A percentile compares a stretch with the other conserved stretches of the same genome.
These are phyloP conservation scores for Mediolabrus comicus DNA, from an alignment of 108 stramenopile species.

Conservation along the genomic window DNA sequence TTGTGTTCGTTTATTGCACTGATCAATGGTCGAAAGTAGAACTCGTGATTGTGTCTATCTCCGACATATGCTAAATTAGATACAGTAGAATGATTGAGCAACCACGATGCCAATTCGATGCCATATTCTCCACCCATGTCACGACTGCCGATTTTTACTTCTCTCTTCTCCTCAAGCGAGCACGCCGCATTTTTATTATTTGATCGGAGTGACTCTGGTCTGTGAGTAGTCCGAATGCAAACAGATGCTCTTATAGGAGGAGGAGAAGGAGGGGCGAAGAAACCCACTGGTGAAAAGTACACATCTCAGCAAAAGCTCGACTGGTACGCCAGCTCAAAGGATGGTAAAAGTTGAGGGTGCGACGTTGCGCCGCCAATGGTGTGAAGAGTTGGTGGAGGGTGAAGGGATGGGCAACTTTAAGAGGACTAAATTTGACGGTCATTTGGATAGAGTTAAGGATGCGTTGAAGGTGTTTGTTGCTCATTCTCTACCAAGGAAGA, in stretches of 20 bases:
- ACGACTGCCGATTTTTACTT: no score
- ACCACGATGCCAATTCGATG: neutral
- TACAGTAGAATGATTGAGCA: neutral
- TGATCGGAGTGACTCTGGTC: no score
- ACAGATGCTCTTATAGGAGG: no score
- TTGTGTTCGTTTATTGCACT: neutral
- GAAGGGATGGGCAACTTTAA: conserved; percentile 20
- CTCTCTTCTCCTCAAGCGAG: no score
- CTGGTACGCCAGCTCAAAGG: conserved; percentile 1
- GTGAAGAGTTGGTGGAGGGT: conserved; percentile 17
- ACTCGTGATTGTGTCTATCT: neutral
- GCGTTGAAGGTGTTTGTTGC: conserved; percentile 11
- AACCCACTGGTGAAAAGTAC: neutral
- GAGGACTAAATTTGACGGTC: conserved; percentile 1
- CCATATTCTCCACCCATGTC: neutral
- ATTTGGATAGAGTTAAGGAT: conserved; percentile 12
- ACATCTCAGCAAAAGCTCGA: neutral
- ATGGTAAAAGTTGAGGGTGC: neutral
- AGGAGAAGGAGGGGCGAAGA: no score
- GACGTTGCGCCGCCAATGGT: no score
- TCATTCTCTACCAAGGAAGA: neutral
- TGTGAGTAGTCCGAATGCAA: no score
- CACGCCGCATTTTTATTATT: no score
- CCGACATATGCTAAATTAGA: neutral
- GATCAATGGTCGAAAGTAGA: neutral